Base-by-base conservation (phyloP, 306 rosid species). In the Crotalaria pallida region DNA sequence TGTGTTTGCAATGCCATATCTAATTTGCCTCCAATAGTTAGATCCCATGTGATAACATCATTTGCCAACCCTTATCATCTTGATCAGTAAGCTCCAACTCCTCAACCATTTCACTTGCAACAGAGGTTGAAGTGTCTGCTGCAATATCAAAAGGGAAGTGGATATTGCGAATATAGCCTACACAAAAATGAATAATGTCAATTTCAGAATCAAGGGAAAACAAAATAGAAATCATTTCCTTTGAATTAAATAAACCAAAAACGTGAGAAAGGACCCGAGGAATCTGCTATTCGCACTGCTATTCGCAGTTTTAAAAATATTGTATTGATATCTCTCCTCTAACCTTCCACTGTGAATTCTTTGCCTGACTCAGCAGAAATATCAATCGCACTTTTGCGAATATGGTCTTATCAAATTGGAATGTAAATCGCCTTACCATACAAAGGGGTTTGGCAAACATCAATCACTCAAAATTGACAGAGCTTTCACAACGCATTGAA, bases 21-120 rank as follows among this genome's bases (percentile, higher is more conserved):
- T n/a, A n/a, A n/a, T n/a, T n/a, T n/a, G n/a, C n/a, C n/a, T n/a
- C n/a, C n/a, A n/a, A n/a, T n/a, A n/a, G n/a, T n/a, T n/a, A n/a
- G n/a, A n/a, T n/a, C n/a, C n/a, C n/a, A n/a, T n/a, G n/a, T n/a
- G n/a, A n/a, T n/a, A n/a, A n/a, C n/a, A n/a, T n/a, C n/a, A n/a
- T n/a, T n/a, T n/a, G n/a, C n/a, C n/a, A n/a, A n/a, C n/a, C n/a
- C n/a, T n/a, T n/a, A n/a, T n/a, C 92, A 81, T 95, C 96, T 80
- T 95, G 96, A 82, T 95, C 92, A 55, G 96, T 86, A 21, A 95
- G 92, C 76, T 89, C 95, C 73, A 95, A 83, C 79, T 95, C 96
- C 79, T 87, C 86, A 34, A 95, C 99, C 99, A 91, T 95, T 89
- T 95, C 99, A 82, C 97, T 80, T 1, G 99, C 99, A 77, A 95